phyloP scores from a whole-genome alignment of 1,284 basidiomycete species.

The Gymnopus androsaceus region DNA sequence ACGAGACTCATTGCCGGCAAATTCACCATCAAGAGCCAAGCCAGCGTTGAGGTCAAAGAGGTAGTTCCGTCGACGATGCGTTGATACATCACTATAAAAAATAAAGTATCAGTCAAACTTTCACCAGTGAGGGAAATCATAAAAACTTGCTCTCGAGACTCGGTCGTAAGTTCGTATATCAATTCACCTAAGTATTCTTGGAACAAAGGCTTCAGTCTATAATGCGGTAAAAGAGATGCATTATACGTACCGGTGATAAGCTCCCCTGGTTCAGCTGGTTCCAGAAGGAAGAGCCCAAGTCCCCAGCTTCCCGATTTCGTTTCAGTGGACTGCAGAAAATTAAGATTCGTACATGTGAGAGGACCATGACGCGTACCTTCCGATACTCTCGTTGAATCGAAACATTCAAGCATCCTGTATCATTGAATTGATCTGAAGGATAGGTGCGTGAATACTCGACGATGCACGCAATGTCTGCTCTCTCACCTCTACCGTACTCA shows the following conservation, averaged over 20 bases:
- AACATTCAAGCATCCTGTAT: conserved; percentile 22
- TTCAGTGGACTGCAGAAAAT: conserved; percentile 28
- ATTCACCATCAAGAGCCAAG: conserved; percentile 50
- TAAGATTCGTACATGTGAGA: conserved; percentile 8
- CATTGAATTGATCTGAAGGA: conserved; percentile 6
- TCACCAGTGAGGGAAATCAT: not conserved
- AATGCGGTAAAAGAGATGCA: not conserved
- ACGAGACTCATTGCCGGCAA: conserved; percentile 55
- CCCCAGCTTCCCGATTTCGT: conserved; percentile 41
- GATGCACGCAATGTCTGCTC: not conserved
- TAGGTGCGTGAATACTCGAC: not conserved
- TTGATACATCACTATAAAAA: conserved; percentile 32
- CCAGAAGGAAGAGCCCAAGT: conserved; percentile 43
- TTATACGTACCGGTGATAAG: conserved; percentile 41
- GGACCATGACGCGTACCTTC: conserved; percentile 16
- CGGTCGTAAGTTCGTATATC: conserved; percentile 30
- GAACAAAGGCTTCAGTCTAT: conserved; percentile 2
- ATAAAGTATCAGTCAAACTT: not conserved
- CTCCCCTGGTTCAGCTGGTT: conserved; percentile 29
- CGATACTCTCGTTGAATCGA: conserved; percentile 22
- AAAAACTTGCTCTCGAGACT: conserved; percentile 42
- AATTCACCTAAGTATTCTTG: conserved; percentile 50
- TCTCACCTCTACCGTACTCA: conserved; percentile 9
- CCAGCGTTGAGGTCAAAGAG: conserved; percentile 50
- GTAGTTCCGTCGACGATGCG: conserved; percentile 53